A percentile compares a stretch with the other conserved stretches of the same genome.
Conservation (phyloP, 2,329 filamentous ascomycete genomes). For the Botrytis squamosa region DNA sequence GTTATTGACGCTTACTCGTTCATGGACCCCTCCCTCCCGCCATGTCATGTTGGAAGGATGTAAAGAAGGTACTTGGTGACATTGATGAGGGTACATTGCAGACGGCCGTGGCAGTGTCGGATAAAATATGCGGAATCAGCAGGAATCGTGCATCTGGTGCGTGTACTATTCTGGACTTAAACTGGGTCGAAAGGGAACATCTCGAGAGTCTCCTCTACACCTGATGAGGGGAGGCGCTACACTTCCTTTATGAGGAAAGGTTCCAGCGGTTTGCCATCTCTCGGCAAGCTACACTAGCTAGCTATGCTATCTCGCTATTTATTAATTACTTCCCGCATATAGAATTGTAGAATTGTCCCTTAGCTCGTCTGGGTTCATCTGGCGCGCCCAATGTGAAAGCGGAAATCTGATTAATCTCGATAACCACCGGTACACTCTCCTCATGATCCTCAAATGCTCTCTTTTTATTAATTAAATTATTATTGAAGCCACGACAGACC, state of each 20-base stretch:
- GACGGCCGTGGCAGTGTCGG: slow-evolving; percentile 15
- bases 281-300: not conserved
- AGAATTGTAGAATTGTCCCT: not conserved
- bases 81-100: not conserved
- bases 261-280: not conserved
- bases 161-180: not conserved
- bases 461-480: not conserved
- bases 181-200: not conserved
- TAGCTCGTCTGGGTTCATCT: not conserved
- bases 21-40: not conserved
- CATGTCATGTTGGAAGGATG: not conserved
- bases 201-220: not conserved
- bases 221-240: not conserved
- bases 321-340: not conserved
- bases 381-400: slow-evolving; percentile 11
- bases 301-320: no score
- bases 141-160: slow-evolving; percentile 8
- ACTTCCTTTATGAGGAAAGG: not conserved
- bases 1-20: not conserved
- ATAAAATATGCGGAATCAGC: not conserved
- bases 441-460: not conserved
- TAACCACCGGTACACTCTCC: not conserved
- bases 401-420: slow-evolving; percentile 13
- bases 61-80: not conserved
- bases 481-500: slow-evolving; percentile 27